phyloP scores from a whole-genome alignment of 179 eudicot genomes.

The Vitellaria paradoxa region DNA sequence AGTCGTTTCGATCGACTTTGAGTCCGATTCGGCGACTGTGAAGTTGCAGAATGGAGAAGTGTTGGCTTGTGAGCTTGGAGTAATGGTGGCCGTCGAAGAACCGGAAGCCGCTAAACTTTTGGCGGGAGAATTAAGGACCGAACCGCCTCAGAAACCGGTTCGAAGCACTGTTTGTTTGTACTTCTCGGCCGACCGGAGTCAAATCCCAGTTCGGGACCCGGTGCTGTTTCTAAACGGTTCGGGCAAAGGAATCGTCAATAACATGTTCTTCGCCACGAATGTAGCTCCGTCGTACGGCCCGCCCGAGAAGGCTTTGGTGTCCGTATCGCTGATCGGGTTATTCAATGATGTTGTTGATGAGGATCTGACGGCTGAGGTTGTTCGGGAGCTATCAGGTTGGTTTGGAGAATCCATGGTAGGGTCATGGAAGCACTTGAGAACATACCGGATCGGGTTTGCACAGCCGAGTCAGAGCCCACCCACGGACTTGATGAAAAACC shows the following conservation, averaged over 20 bases:
- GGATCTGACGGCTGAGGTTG: conserved; percentile 49
- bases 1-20: conserved; percentile 42
- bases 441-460: conserved; percentile 65
- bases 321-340: conserved; percentile 75
- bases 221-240: conserved; percentile 78
- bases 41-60: conserved; percentile 58
- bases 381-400: conserved; percentile 69
- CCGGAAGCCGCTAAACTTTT: conserved; percentile 65
- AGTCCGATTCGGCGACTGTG: conserved; percentile 25
- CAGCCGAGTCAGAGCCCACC: conserved; percentile 96
- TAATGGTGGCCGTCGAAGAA: conserved; percentile 80
- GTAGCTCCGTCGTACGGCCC: conserved; percentile 82
- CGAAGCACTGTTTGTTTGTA: conserved; percentile 87
- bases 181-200: conserved; percentile 44
- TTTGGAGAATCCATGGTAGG: conserved; percentile 56
- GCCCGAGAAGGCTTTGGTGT: conserved; percentile 66
- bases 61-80: conserved; percentile 53
- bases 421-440: conserved; percentile 73
- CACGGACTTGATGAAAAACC: conserved; percentile 61
- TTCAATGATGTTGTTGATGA: conserved; percentile 50
- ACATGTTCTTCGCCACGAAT: conserved; percentile 90
- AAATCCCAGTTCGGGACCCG: conserved; percentile 62
- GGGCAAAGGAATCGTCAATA: conserved; percentile 82
- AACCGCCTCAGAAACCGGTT: conserved; percentile 25
- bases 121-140: conserved; percentile 34